A percentile compares a stretch with the other conserved stretches of the same genome.
Evolutionary conservation across 1,284 basidiomycete species (phyloP).

Genomic region (Gymnopus androsaceus): DNA sequence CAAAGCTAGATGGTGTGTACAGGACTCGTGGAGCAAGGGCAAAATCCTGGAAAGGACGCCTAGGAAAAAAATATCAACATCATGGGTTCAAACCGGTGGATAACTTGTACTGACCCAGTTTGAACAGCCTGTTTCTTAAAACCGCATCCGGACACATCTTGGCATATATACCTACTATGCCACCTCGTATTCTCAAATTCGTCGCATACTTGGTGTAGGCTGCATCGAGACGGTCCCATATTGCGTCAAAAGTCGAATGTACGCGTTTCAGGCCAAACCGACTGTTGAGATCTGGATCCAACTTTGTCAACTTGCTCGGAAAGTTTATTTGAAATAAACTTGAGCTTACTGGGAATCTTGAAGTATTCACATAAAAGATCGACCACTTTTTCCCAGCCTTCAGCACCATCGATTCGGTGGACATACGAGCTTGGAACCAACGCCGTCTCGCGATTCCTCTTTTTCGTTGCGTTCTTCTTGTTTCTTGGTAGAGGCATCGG

Average conservation of each 20-base stretch:
- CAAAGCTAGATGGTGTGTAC: too few species aligned
- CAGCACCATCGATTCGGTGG: conserved; percentile 47
- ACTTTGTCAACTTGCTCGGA: conserved; percentile 2
- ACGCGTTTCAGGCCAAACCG: conserved; percentile 62
- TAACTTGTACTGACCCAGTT: too few species aligned
- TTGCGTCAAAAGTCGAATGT: conserved; percentile 55
- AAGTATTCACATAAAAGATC: conserved; percentile 49
- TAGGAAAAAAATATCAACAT: too few species aligned
- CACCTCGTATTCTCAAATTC: conserved; percentile 48
- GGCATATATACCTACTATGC: too few species aligned
- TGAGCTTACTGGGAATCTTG: conserved; percentile 49
- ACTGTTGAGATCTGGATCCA: conserved; percentile 49
- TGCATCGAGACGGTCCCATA: conserved; percentile 49
- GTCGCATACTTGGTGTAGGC: conserved; percentile 38
- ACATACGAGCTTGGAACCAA: conserved; percentile 29
- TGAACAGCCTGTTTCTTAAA: too few species aligned
- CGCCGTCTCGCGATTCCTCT: neutral
- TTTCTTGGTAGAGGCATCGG: conserved; percentile 19
- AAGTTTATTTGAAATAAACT: too few species aligned
- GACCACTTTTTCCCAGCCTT: conserved; percentile 49
- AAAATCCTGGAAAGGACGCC: too few species aligned
- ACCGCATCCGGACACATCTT: too few species aligned
- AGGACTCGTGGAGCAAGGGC: too few species aligned
- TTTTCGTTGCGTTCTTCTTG: conserved; percentile 11
- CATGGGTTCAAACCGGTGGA: too few species aligned